phyloP scores from a whole-genome alignment of 2,329 filamentous ascomycete genomes.

The Akanthomyces uredinophilus region DNA sequence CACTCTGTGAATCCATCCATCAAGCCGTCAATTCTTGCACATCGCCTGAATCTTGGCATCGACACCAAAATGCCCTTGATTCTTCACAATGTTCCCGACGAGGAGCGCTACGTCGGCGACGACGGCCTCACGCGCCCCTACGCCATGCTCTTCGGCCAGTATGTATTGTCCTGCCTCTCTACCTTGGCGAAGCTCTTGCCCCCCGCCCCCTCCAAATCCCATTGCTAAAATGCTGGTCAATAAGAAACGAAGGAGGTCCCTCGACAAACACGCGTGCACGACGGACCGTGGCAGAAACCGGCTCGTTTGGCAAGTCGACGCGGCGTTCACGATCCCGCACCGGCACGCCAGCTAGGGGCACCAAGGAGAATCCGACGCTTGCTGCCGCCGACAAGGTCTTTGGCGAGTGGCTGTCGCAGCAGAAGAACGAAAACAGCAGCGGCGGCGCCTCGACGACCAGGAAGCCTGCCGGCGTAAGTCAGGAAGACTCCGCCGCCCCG shows the following conservation, averaged over 20 bases:
- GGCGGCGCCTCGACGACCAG: constrained; percentile 25
- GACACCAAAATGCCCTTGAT: constrained; percentile 58
- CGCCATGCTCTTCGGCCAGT: constrained; percentile 62
- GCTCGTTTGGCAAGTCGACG: constrained; percentile 63
- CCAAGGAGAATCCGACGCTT: constrained; percentile 56
- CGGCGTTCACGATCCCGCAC: constrained; percentile 58
- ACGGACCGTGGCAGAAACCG: constrained; percentile 53
- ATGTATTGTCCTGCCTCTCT: constrained; percentile 23
- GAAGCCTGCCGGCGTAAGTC: constrained; percentile 27
- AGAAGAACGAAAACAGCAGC: constrained; percentile 29
- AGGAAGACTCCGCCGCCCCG: constrained; percentile 35
- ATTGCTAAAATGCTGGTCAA: background rate
- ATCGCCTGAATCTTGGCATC: background rate
- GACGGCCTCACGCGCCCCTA: constrained; percentile 62
- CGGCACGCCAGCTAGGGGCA: constrained; percentile 47
- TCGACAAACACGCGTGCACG: constrained; percentile 43
- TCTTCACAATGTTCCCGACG: constrained; percentile 63
- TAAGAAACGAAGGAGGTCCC: constrained; percentile 47
- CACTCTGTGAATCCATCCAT: background rate
- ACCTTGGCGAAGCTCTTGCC: no score
- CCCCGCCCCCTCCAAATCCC: background rate
- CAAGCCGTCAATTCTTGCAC: background rate
- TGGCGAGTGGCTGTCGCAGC: constrained; percentile 50
- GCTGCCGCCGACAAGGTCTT: constrained; percentile 59
- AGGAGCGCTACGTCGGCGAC: constrained; percentile 61